Base-by-base conservation (phyloP, 208 protist species). In the Acanthamoeba healyi region DNA sequence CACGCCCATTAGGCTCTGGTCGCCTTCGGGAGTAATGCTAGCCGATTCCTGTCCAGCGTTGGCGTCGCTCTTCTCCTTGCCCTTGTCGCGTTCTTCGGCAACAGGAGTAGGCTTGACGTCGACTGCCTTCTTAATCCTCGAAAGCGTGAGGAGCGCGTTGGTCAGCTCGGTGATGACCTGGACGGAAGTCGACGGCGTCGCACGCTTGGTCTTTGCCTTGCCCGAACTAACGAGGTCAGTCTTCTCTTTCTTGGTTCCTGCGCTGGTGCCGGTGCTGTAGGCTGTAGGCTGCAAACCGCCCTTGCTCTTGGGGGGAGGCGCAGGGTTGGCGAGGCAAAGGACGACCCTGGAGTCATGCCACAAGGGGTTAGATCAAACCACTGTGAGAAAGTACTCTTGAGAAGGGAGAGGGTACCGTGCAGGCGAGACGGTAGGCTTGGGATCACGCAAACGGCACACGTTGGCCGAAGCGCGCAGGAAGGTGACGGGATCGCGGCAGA, bases 141-240 rank as follows among this genome's bases (percentile, higher is more conserved):
- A 92, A n/a, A 92, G 61, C 42, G 49, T 46, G 49, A 92, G 42
- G n/a, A 92, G 58, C 29, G 87, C 32, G 65, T 92, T 92, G 38
- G 63, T 92, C 22, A 92, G 63, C 63, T 92, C 87, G 26, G 87
- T 92, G 42, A 92, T 77, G 40, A 92, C 87, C 40, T 92, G 87
- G 24, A 92, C 87, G 5, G 40, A 29, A 12, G 79, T 40, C n/a
- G 42, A 63, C 1, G 87, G 87, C 51, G 81, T 89, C 32, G 81
- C 2, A 58, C 87, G 87, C 87, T 77, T 89, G 46, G 49, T 42
- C 87, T 92, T 92, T 17, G 42, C 61, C 42, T 77, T 92, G 56
- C 49, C 72, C 36, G 72, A 49, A 36, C 29, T 10, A 36, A 49
- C 15, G 14, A 54, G 72, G 14, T 34, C 38, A 24, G 26, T 3